A percentile compares a stretch with the other conserved stretches of the same genome.
Evolutionary conservation across 345 rosid genomes (phyloP).

Genomic region (Euphorbia pulcherrima): DNA sequence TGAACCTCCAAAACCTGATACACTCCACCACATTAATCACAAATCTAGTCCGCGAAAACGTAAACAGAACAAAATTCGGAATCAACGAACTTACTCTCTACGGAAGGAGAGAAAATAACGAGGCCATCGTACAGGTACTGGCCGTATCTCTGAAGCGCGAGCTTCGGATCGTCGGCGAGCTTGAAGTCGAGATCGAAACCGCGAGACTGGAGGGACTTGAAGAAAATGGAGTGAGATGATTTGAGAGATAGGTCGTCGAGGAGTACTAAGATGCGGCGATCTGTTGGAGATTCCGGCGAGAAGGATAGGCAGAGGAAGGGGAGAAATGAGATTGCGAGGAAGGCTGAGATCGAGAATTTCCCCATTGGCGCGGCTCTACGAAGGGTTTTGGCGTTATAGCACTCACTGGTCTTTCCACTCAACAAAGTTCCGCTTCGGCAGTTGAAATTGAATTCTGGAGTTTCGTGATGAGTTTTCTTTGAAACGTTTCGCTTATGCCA

Average conservation of each 20-base stretch:
- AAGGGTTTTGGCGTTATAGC: no score
- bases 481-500: not conserved
- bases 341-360: conserved; percentile 19
- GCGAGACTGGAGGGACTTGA: conserved; percentile 51
- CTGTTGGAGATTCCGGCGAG: conserved; percentile 49
- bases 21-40: not conserved
- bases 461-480: not conserved
- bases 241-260: conserved; percentile 60
- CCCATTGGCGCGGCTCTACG: conserved; percentile 6
- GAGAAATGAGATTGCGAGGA: conserved; percentile 28
- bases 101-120: conserved; percentile 55
- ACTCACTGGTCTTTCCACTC: not conserved
- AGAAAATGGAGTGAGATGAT: conserved; percentile 65
- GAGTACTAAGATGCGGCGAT: conserved; percentile 51
- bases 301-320: conserved; percentile 44
- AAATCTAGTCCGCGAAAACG: not conserved
- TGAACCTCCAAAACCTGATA: conserved; percentile 53
- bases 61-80: not conserved
- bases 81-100: conserved; percentile 44
- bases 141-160: conserved; percentile 62
- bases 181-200: conserved; percentile 60
- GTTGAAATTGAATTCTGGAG: conserved; percentile 1
- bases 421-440: not conserved
- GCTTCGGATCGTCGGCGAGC: conserved; percentile 55
- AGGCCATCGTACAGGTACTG: conserved; percentile 55